A percentile compares a stretch with the other conserved stretches of the same genome.
These are phyloP conservation scores for Solanum stenotomum DNA, from an alignment of 257 asterid genomes.

Conservation along the genomic window DNA sequence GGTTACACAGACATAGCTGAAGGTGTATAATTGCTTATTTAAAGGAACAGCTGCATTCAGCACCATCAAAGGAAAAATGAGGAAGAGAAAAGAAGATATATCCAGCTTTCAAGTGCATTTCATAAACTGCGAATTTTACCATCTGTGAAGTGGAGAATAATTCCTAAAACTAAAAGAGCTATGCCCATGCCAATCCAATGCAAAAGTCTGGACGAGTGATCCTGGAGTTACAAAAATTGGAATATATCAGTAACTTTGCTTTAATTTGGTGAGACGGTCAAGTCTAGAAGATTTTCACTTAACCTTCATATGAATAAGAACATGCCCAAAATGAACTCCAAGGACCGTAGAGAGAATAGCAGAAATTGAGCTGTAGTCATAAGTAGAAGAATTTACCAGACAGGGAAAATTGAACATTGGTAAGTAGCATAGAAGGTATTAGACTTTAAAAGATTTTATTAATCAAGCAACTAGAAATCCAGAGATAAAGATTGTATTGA, in stretches of 20 bases:
- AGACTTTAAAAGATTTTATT: background rate
- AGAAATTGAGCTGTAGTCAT: conserved; percentile 60
- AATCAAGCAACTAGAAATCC: background rate
- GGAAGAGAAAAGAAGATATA: background rate
- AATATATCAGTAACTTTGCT: background rate
- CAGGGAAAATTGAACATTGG: background rate
- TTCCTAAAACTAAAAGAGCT: conserved; percentile 44
- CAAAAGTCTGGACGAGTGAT: conserved; percentile 49
- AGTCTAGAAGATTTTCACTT: background rate
- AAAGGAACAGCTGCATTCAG: conserved; percentile 55
- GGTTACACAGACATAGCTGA: conserved; percentile 72
- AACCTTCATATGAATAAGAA: conserved; percentile 58
- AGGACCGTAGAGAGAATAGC: conserved; percentile 59
- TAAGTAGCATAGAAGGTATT: background rate
- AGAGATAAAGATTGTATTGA: background rate
- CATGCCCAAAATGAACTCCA: conserved; percentile 72
- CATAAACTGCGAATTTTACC: conserved; percentile 24
- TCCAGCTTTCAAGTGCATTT: background rate
- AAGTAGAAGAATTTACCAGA: background rate
- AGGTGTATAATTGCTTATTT: conserved; percentile 64
- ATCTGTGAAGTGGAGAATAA: conserved; percentile 48
- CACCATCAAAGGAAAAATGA: background rate
- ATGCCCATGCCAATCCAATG: conserved; percentile 54
- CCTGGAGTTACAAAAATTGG: conserved; percentile 21
- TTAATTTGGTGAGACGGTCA: background rate